Conservation (phyloP, 2,329 filamentous ascomycete genomes). For the Pseudogymnoascus sp. region DNA sequence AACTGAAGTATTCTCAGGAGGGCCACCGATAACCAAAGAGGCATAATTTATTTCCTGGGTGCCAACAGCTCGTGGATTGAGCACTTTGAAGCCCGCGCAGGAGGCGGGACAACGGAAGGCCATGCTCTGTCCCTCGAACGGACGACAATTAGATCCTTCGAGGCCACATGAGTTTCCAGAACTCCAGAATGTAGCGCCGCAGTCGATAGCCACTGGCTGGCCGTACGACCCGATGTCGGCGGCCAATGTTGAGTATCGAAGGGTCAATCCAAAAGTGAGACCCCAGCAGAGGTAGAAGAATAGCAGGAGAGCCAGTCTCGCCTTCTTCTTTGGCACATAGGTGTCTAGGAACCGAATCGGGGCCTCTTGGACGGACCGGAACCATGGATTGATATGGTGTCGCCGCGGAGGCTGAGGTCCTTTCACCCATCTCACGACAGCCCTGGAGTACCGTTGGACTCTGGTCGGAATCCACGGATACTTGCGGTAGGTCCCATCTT, state of each 20-base stretch:
- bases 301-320: conserved; percentile 50
- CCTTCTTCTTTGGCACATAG: conserved; percentile 49
- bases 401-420: conserved; percentile 47
- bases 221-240: conserved; percentile 61
- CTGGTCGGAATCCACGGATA: conserved; percentile 53
- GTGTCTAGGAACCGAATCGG: conserved; percentile 56
- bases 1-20: conserved; percentile 33
- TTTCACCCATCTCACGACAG: conserved; percentile 40
- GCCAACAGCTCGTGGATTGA: conserved; percentile 70
- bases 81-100: conserved; percentile 55
- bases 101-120: conserved; percentile 68
- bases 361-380: conserved; percentile 57
- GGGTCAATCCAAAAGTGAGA: conserved; percentile 58
- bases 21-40: conserved; percentile 61
- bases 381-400: conserved; percentile 48
- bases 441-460: conserved; percentile 37
- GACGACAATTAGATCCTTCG: conserved; percentile 65
- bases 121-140: conserved; percentile 61
- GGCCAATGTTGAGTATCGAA: conserved; percentile 51
- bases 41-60: conserved; percentile 56
- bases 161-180: conserved; percentile 64
- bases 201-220: conserved; percentile 55
- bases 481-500: conserved; percentile 36
- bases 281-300: conserved; percentile 60
- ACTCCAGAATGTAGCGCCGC: conserved; percentile 62